Evolutionary conservation across 345 rosid genomes (phyloP).

Genomic region (Populus pruinosa): DNA sequence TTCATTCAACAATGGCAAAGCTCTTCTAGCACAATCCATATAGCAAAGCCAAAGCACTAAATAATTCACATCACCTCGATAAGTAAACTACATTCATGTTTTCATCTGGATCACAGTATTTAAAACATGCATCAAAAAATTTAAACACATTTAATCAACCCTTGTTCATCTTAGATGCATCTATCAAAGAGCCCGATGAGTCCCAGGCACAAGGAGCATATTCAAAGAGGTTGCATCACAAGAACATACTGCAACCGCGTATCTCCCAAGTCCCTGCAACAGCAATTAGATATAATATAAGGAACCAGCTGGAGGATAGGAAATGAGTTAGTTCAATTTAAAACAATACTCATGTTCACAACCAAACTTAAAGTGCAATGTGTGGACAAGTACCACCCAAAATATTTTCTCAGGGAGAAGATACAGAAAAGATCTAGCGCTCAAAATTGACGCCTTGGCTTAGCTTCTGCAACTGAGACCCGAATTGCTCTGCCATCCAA

Average conservation of each 20-base stretch:
- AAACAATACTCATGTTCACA: neutral
- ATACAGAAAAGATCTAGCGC: constrained; percentile 7
- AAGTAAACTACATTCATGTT: constrained; percentile 14
- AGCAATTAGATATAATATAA: neutral
- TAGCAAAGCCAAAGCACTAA: neutral
- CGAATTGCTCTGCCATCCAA: constrained; percentile 85
- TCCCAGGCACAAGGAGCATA: constrained; percentile 6
- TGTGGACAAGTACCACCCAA: constrained; percentile 17
- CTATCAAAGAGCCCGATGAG: neutral
- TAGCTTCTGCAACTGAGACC: constrained; percentile 79
- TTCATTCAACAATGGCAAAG: constrained; percentile 15
- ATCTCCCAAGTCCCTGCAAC: constrained; percentile 13
- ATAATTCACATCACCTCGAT: constrained; percentile 13
- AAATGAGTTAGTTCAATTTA: neutral
- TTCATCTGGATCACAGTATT: constrained; percentile 15
- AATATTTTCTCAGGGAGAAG: constrained; percentile 15
- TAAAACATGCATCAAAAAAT: constrained; percentile 15
- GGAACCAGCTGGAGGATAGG: neutral
- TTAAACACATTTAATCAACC: constrained; percentile 1
- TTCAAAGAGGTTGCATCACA: neutral
- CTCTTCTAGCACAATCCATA: neutral
- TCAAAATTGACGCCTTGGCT: constrained; percentile 77
- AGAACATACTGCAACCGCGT: constrained; percentile 10
- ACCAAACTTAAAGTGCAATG: neutral
- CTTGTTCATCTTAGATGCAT: constrained; percentile 2